These are phyloP conservation scores for Glarea lozoyensis DNA, from an alignment of 495 filamentous ascomycete genomes.

Conservation along the genomic window DNA sequence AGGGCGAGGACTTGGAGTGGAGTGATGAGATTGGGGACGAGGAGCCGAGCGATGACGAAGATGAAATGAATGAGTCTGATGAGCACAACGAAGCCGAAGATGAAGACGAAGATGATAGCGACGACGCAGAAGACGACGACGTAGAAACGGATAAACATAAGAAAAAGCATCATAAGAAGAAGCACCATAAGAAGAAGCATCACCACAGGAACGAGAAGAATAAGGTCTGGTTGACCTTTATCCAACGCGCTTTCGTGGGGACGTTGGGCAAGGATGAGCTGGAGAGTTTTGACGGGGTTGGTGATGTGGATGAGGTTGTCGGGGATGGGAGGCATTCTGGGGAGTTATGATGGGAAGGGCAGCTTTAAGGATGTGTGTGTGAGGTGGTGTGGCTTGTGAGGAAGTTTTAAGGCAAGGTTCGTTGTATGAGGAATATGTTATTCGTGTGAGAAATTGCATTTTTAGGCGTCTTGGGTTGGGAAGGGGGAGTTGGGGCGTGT, in stretches of 20 bases:
- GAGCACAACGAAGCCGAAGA: constrained; percentile 1
- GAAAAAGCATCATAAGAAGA: constrained; percentile 14
- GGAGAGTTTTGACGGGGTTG: constrained; percentile 7
- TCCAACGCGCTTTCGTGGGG: constrained; percentile 21
- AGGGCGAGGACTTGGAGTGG: constrained; percentile 9
- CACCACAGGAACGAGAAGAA: constrained; percentile 19
- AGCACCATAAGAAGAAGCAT: constrained; percentile 18
- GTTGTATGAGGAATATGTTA: no score
- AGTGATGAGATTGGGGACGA: constrained; percentile 1
- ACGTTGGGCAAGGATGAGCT: constrained; percentile 20
- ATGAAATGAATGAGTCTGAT: no score
- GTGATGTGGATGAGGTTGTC: no score
- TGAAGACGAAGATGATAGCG: constrained; percentile 2
- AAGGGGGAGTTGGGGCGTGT: no score
- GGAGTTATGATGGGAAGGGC: no score
- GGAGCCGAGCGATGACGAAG: constrained; percentile 5
- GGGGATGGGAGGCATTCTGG: no score
- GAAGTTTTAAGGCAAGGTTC: no score
- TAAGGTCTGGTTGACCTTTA: constrained; percentile 22
- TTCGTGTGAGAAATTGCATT: no score
- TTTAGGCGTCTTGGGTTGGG: no score
- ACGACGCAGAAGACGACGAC: no score
- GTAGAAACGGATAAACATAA: neutral
- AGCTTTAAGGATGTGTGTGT: no score
- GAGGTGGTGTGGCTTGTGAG: no score